A percentile compares a stretch with the other conserved stretches of the same genome.
phyloP scores from a whole-genome alignment of 768 basidiomycete genomes.

The Pisolithus microcarpus region DNA sequence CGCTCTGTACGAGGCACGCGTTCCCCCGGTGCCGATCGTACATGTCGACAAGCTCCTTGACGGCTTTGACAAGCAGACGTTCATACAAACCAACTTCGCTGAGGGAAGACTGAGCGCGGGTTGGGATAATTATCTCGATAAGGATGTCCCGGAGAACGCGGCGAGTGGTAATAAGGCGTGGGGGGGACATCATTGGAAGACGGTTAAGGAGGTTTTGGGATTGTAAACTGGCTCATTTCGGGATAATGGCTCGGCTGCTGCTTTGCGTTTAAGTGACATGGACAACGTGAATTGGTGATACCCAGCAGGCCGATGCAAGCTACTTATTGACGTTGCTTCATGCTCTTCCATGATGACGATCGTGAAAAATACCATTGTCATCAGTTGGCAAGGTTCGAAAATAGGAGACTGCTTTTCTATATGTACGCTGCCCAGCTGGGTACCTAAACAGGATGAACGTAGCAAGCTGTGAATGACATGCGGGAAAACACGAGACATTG shows the following conservation, averaged over 20 bases:
- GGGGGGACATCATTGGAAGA: conserved; percentile 29
- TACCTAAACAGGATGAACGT: neutral
- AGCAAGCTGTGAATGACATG: neutral
- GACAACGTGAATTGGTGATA: too few species aligned
- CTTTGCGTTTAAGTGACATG: too few species aligned
- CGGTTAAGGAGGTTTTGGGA: conserved; percentile 21
- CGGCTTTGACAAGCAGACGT: conserved; percentile 23
- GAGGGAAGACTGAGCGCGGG: conserved; percentile 28
- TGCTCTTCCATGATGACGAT: too few species aligned
- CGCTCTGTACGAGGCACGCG: conserved; percentile 19
- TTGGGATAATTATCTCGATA: conserved; percentile 25
- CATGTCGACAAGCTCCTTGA: conserved; percentile 23
- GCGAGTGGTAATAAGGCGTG: conserved; percentile 26
- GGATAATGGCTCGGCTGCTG: conserved; percentile 48
- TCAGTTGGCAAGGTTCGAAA: neutral
- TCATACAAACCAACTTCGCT: conserved; percentile 23
- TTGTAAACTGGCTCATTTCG: conserved; percentile 34
- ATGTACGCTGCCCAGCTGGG: neutral
- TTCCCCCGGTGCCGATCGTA: conserved; percentile 14
- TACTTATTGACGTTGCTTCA: neutral
- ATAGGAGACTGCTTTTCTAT: neutral
- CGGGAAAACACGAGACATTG: too few species aligned
- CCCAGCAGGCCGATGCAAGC: neutral
- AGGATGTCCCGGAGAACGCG: conserved; percentile 25
- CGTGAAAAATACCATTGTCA: too few species aligned